Evolutionary conservation across 75 land plant species (phyloP).

Genomic region (Larix kaempferi): DNA sequence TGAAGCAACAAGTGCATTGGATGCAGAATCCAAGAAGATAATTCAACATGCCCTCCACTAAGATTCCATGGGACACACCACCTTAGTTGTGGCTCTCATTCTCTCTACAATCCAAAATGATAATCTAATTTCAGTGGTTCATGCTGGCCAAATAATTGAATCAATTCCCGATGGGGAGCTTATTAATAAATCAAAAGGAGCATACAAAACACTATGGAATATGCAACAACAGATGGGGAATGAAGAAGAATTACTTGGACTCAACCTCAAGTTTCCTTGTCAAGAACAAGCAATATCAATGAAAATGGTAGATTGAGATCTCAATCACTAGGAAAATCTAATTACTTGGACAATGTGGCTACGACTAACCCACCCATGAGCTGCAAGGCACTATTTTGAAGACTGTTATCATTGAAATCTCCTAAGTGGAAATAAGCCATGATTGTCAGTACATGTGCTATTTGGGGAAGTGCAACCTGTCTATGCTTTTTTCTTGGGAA

Average conservation of each 20-base stretch:
- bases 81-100: neutral
- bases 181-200: no score
- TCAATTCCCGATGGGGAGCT: no score
- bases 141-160: no score
- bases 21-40: constrained; percentile 5
- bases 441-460: no score
- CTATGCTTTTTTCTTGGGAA: constrained; percentile 71
- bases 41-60: constrained; percentile 52
- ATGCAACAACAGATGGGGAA: constrained; percentile 22
- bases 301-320: neutral
- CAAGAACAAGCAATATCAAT: neutral
- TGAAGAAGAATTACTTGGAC: neutral
- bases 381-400: constrained; percentile 1
- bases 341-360: neutral
- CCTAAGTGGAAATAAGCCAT: no score
- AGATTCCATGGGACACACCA: constrained; percentile 59
- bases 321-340: neutral
- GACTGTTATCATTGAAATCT: constrained; percentile 51
- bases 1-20: constrained; percentile 17
- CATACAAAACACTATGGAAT: neutral
- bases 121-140: no score
- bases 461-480: no score
- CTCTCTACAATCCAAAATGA: no score
- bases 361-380: no score
- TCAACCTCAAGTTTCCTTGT: neutral